Base-by-base conservation (phyloP, 306 rosid species). In the Parietaria judaica region DNA sequence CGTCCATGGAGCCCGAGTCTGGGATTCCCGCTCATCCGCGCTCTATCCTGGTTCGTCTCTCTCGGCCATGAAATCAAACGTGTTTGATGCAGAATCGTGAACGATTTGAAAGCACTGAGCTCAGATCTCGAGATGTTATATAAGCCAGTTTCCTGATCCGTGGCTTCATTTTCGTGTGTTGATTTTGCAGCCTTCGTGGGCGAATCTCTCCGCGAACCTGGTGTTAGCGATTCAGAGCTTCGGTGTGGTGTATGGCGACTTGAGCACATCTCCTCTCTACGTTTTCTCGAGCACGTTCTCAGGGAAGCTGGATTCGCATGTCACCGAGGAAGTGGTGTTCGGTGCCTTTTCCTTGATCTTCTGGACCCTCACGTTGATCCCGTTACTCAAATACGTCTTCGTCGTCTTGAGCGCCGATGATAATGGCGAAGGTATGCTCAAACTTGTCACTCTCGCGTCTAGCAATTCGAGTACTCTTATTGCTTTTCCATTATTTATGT, bases 221-320 rank as follows among this genome's bases (percentile, higher is more conserved):
- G 8, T 88, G 59, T 76, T 88, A 60, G 94, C 96, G 12, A 83
- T 81, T 75, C 96, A 88, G 79, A 88, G 96, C 79, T 82, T 85
- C 66, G 96, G 96, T 8, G 94, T 88, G 14, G 94, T 88, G 55
- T 88, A 88, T 52, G 94, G 96, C 62, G 96, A 88, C 74, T 81
- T 88, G 66, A 78, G 94, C 63, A 88, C 96, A 68, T 88, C 96
- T 15, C 96, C 96, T 41, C 94, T 88, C 36, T 88, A 88, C 63
- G 94, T 85, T 60, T 88, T 70, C 51, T 66, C 80, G 6, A 85
- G 96, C 84, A 83, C 78, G 44, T 85, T 84, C 66, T 10, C 39
- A 14, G 95, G 87, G 54, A 82, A 84, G 62, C 72, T 83, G 50
- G 64, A 35, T 51, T 51, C 70, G 3, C 72, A 81, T 65, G 66